These are phyloP conservation scores for Quaeritorhiza haematococci DNA, from an alignment of 371 early-diverging fungal species.

Conservation along the genomic window DNA sequence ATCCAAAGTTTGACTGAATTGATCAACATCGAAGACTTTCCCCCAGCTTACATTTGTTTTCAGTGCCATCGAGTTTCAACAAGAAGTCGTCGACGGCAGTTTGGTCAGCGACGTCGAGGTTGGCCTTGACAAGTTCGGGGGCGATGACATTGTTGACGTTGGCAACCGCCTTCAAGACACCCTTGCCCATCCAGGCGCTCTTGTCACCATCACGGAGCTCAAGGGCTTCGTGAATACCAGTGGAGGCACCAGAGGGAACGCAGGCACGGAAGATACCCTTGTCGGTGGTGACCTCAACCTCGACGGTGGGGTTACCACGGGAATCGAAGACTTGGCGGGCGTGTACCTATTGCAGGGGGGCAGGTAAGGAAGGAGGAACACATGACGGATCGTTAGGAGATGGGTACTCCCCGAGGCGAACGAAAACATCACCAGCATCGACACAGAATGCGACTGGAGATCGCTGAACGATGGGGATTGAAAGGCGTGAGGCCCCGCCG, in stretches of 20 bases:
- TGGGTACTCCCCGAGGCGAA: no score
- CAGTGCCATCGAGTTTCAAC: slow-evolving; percentile 89
- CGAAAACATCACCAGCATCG: no score
- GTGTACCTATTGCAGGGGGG: slow-evolving; percentile 57
- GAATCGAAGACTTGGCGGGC: slow-evolving; percentile 99
- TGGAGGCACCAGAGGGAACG: slow-evolving; percentile 98
- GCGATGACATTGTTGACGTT: slow-evolving; percentile 88
- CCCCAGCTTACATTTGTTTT: slow-evolving; percentile 67
- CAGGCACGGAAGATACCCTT: slow-evolving; percentile 89
- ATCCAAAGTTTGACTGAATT: neutral
- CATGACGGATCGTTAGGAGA: no score
- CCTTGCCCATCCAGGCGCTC: slow-evolving; percentile 87
- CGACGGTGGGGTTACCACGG: slow-evolving; percentile 98
- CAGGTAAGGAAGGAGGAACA: no score
- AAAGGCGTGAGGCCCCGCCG: no score
- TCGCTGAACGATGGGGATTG: no score
- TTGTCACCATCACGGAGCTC: slow-evolving; percentile 92
- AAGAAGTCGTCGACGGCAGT: slow-evolving; percentile 87
- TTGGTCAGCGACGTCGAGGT: slow-evolving; percentile 80
- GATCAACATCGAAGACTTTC: neutral
- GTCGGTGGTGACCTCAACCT: slow-evolving; percentile 93
- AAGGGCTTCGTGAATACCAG: slow-evolving; percentile 97
- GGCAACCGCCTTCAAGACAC: slow-evolving; percentile 87
- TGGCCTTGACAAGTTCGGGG: slow-evolving; percentile 70
- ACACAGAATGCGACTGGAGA: no score